Conservation (phyloP, 805 yeast species). For the Candida germanica region DNA sequence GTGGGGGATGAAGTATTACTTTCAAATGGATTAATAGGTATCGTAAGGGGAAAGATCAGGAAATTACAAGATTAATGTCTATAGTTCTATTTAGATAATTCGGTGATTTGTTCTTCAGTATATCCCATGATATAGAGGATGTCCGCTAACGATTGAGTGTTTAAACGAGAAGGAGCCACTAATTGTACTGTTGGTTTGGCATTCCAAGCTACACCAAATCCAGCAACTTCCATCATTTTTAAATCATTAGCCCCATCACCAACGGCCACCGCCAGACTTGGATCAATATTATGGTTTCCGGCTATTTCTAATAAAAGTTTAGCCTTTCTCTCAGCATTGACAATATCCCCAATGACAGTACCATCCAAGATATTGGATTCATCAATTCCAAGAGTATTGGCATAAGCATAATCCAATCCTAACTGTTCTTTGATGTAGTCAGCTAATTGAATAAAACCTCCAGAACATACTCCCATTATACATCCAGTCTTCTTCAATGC, state of each 20-base stretch:
- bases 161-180: conserved; percentile 78
- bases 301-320: conserved; percentile 64
- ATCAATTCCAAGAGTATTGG: conserved; percentile 58
- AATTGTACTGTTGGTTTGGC: conserved; percentile 92
- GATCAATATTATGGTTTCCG: conserved; percentile 47
- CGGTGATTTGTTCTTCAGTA: conserved; percentile 49
- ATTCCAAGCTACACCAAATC: conserved; percentile 95
- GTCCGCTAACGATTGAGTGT: conserved; percentile 70
- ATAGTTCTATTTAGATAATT: not conserved
- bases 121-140: conserved; percentile 79
- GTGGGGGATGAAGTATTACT: conserved; percentile 70
- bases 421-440: conserved; percentile 63
- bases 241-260: conserved; percentile 98
- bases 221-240: conserved; percentile 87
- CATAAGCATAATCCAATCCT: conserved; percentile 82
- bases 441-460: conserved; percentile 93
- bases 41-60: conserved; percentile 53
- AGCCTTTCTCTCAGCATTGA: conserved; percentile 84
- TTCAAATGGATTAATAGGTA: conserved; percentile 84
- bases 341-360: conserved; percentile 71
- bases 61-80: not conserved
- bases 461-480: conserved; percentile 83
- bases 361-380: conserved; percentile 64
- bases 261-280: conserved; percentile 66
- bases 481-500: conserved; percentile 61